Base-by-base conservation (phyloP, 176 grass and related monocot species). In the Rhynchospora breviuscula region DNA sequence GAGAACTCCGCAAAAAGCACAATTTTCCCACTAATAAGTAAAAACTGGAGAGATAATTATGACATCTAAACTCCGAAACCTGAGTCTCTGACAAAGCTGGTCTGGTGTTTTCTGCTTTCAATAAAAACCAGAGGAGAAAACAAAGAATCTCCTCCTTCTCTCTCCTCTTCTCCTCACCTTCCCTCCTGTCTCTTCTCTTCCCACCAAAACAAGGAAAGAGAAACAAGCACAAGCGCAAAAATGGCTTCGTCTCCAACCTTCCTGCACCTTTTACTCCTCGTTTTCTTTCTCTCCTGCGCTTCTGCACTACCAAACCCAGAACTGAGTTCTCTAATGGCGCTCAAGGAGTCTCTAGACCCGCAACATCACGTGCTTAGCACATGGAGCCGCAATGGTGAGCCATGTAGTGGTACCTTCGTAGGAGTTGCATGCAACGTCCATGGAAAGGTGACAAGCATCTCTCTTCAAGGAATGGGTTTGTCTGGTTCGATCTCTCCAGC, bases 401-500 rank as follows among this genome's bases (percentile, higher is more conserved):
- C 89, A 0, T 99, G 97, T 82, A 53, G 53, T 31, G 88, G 81
- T 45, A 49, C 31, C 7, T 99, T 90, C 86, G 83, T 88, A 52
- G 97, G 97, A 61, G 78, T 99, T n/a, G 74, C 83, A 29, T 99
- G 97, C 88, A 83, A 93, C 87, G 31, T 45, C 53, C 57, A 18
- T n/a, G 97, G 91, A 21, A 88, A 81, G 33, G 93, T 99, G 75
- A 88, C 88, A 6, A 79, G 57, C 67, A 67, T 99, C 78, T 96
- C 93, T 15, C 88, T 99, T 26, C 97, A 96, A 87, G 97, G 97
- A 59, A 87, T 88, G 0, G 91, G 91, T 12, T 90, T 99, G 83
- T 87, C 91, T 5, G 97, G 97, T 49, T 89, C 33, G 29, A 73
- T 99, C 8, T 85, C 93, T 13, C 89, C 97, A 11, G 93, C 86